phyloP scores from a whole-genome alignment of 352 stramenopile species.

The Plasmopara viticola region DNA sequence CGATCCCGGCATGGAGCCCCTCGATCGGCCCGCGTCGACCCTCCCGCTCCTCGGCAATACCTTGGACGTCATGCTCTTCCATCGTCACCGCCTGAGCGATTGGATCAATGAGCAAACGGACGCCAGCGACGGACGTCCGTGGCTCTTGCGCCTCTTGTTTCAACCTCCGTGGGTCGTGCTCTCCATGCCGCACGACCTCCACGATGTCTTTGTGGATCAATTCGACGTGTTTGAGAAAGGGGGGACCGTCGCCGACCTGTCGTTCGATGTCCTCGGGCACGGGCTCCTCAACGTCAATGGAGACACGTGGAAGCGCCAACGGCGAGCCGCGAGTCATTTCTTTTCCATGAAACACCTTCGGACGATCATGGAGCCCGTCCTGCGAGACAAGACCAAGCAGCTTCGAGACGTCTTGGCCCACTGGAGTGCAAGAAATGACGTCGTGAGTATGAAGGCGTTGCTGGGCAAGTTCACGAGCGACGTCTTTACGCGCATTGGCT shows the following conservation, averaged over 20 bases:
- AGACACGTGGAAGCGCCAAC: slow-evolving; percentile 37
- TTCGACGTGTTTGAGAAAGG: slow-evolving; percentile 47
- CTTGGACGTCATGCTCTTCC: slow-evolving; percentile 22
- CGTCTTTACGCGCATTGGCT: slow-evolving; percentile 62
- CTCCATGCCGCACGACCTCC: slow-evolving; percentile 19
- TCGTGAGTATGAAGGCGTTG: slow-evolving; percentile 31
- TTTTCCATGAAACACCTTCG: slow-evolving; percentile 36
- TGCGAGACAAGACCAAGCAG: slow-evolving; percentile 21
- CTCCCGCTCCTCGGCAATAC: slow-evolving; percentile 30
- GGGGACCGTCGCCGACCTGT: slow-evolving; percentile 9
- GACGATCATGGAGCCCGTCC: slow-evolving; percentile 22
- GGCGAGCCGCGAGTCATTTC: slow-evolving; percentile 66
- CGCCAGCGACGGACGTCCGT: slow-evolving; percentile 25
- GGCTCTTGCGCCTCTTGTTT: slow-evolving; percentile 33
- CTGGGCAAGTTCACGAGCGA: slow-evolving; percentile 55
- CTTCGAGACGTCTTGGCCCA: slow-evolving; percentile 23
- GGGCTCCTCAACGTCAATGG: slow-evolving; percentile 46
- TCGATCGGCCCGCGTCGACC: slow-evolving; percentile 25
- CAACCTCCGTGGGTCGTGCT: slow-evolving; percentile 32
- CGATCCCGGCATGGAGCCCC: slow-evolving; percentile 18
- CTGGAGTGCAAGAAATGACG: neutral
- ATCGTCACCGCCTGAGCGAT: slow-evolving; percentile 39
- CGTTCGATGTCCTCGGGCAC: slow-evolving; percentile 38
- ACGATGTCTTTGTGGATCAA: slow-evolving; percentile 29
- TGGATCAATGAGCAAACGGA: slow-evolving; percentile 47